Evolutionary conservation across 2,329 filamentous ascomycete genomes (phyloP).

Genomic region (Fusarium austroafricanum): DNA sequence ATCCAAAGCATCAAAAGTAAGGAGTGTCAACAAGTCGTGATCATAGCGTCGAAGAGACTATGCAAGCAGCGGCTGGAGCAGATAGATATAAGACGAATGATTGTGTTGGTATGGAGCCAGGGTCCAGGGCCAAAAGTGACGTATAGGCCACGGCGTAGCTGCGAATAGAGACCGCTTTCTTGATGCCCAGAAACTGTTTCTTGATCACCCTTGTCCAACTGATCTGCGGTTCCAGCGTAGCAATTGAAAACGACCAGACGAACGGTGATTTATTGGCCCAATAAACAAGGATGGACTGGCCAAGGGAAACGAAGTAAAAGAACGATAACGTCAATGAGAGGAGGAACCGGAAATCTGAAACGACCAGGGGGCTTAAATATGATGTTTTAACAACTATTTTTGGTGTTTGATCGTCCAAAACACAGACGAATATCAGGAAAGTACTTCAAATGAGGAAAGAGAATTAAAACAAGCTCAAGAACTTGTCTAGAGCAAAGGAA

Average conservation of each 20-base stretch:
- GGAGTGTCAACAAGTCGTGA: conserved; percentile 18
- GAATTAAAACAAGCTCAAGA: conserved; percentile 9
- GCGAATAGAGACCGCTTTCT: conserved; percentile 22
- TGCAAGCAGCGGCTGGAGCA: conserved; percentile 16
- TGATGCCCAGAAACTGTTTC: conserved; percentile 27
- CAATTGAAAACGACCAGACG: conserved; percentile 16
- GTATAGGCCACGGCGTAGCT: conserved; percentile 24
- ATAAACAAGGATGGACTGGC: conserved; percentile 23
- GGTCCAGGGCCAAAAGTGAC: conserved; percentile 30
- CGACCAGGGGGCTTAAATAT: conserved; percentile 21
- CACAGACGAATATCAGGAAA: conserved; percentile 13
- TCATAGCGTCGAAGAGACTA: conserved; percentile 16
- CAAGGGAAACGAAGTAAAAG: conserved; percentile 22
- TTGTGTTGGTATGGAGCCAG: conserved; percentile 16
- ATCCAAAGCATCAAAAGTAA: conserved; percentile 13
- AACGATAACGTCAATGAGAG: conserved; percentile 12
- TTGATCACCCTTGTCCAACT: conserved; percentile 36
- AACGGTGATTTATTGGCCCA: conserved; percentile 11
- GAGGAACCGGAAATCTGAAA: conserved; percentile 31
- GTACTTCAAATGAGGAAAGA: conserved; percentile 7
- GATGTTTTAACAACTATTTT: conserved; percentile 28
- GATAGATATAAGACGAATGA: conserved; percentile 23
- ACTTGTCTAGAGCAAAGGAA: conserved; percentile 8
- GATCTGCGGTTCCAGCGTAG: conserved; percentile 29
- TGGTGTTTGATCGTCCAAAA: conserved; percentile 12